These are phyloP conservation scores for Xylariaceae sp. DNA, from an alignment of 2,329 filamentous ascomycete species.

Conservation along the genomic window DNA sequence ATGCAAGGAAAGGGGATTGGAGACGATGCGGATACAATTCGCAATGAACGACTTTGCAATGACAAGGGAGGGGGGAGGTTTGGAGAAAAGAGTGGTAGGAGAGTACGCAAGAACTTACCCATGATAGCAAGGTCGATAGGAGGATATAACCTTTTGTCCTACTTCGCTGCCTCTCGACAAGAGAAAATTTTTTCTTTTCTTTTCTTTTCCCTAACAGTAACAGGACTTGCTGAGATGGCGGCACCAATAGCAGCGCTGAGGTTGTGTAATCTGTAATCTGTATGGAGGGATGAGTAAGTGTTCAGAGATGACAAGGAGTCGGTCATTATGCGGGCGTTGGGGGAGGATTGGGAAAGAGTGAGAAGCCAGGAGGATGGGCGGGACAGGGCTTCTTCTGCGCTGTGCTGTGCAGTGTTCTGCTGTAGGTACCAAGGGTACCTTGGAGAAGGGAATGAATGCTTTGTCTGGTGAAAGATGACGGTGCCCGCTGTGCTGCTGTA, in stretches of 20 bases:
- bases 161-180: conserved; percentile 35
- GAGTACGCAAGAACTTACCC: conserved; percentile 38
- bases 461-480: conserved; percentile 10
- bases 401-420: conserved; percentile 7
- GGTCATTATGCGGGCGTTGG: conserved; percentile 33
- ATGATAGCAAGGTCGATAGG: conserved; percentile 35
- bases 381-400: conserved; percentile 18
- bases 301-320: conserved; percentile 40
- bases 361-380: conserved; percentile 14
- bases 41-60: not conserved
- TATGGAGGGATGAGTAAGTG: conserved; percentile 41
- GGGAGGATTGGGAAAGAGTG: conserved; percentile 20
- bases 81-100: conserved; percentile 19
- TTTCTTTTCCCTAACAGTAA: conserved; percentile 37
- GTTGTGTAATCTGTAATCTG: conserved; percentile 42
- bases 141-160: conserved; percentile 35
- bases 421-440: conserved; percentile 22
- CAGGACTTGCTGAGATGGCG: conserved; percentile 31
- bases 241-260: conserved; percentile 32
- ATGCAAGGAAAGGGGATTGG: conserved; percentile 6
- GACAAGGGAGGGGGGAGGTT: not conserved
- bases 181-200: conserved; percentile 32
- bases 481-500: conserved; percentile 20
- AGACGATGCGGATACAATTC: conserved; percentile 12
- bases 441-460: conserved; percentile 14